phyloP scores from a whole-genome alignment of 441 rosid species.

The Erodium moschatum region DNA sequence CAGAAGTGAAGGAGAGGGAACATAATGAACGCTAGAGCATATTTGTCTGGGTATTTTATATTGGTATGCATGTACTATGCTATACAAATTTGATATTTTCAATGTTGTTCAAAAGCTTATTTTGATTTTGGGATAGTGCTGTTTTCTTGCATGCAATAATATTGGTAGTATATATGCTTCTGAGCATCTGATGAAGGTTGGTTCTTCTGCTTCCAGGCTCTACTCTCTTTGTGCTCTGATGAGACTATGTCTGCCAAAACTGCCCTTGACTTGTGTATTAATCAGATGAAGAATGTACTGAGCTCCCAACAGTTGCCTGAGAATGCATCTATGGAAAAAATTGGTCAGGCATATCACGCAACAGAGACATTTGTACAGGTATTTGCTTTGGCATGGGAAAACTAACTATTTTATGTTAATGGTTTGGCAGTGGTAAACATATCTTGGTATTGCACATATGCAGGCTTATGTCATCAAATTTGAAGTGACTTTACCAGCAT shows the following conservation, averaged over 20 bases:
- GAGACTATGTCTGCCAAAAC: conserved; percentile 77
- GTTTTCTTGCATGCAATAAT: conserved; percentile 3
- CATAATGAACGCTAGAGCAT: background rate
- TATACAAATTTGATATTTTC: background rate
- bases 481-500: conserved; percentile 1
- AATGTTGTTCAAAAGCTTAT: background rate
- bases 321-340: conserved; percentile 80
- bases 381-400: conserved; percentile 14
- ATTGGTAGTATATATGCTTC: conserved; percentile 7
- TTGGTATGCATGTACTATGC: background rate
- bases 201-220: conserved; percentile 47
- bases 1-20: background rate
- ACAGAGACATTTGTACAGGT: conserved; percentile 96
- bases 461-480: background rate
- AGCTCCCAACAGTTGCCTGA: conserved; percentile 78
- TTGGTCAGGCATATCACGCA: conserved; percentile 89
- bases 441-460: background rate
- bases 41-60: background rate
- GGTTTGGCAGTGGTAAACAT: conserved; percentile 1
- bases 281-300: conserved; percentile 77
- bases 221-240: conserved; percentile 87
- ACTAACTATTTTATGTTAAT: conserved; percentile 9
- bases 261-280: conserved; percentile 72
- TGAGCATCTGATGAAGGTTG: conserved; percentile 18
- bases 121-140: conserved; percentile 1